A percentile compares a stretch with the other conserved stretches of the same genome.
phyloP scores from a whole-genome alignment of 495 filamentous ascomycete species.

The Amphirosellinia nigrospora region DNA sequence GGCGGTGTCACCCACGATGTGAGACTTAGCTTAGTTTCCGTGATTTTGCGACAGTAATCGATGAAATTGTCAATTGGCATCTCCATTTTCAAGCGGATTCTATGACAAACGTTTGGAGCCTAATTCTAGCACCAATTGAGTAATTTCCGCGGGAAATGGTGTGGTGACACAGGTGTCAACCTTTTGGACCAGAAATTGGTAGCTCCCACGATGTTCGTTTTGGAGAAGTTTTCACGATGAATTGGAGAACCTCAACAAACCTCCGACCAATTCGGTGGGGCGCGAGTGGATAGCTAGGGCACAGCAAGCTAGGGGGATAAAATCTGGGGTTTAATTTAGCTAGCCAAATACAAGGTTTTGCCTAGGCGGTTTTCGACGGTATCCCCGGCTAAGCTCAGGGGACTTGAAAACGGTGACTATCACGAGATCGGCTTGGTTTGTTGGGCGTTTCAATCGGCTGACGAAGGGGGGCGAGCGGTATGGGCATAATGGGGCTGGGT shows the following conservation, averaged over 20 bases:
- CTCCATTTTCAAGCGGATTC: conserved; percentile 1
- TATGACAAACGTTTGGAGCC: conserved; percentile 11
- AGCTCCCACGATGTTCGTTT: conserved; percentile 36
- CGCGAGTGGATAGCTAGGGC: neutral
- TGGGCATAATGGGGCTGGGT: conserved; percentile 32
- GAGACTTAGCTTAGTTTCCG: conserved; percentile 2
- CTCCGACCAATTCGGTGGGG: conserved; percentile 11
- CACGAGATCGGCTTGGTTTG: conserved; percentile 36
- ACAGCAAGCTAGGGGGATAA: conserved; percentile 3
- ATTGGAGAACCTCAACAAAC: conserved; percentile 3
- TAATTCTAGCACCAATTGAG: neutral
- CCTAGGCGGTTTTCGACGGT: conserved; percentile 21
- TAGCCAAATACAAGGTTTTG: conserved; percentile 14
- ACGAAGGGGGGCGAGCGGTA: conserved; percentile 27
- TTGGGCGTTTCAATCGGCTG: conserved; percentile 41
- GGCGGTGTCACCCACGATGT: conserved; percentile 1
- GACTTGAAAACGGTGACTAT: conserved; percentile 32
- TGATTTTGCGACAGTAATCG: conserved; percentile 20
- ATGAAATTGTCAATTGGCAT: conserved; percentile 6
- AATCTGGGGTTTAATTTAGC: conserved; percentile 18
- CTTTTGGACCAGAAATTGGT: neutral
- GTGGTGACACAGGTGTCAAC: conserved; percentile 7
- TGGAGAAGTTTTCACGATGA: conserved; percentile 39
- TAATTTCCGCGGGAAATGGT: conserved; percentile 7
- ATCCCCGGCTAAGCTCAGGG: conserved; percentile 22